Percentiles rank a stretch among this genome's conserved stretches.
Evolutionary conservation across 2,329 filamentous ascomycete genomes (phyloP).

Genomic region (Claviceps sp.): DNA sequence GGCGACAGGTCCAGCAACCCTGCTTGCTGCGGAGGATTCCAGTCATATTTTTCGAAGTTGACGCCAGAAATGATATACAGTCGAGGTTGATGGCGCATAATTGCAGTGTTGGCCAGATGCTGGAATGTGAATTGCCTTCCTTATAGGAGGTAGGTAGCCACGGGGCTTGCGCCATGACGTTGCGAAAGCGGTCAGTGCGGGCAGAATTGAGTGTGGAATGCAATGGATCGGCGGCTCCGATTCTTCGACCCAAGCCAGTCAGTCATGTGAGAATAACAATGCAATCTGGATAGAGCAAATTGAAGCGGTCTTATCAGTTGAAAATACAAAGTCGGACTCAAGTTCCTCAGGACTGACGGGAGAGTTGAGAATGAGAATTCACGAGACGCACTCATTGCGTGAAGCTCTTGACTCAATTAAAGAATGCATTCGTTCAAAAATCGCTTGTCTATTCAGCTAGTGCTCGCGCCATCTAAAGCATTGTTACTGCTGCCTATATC

Average conservation of each 20-base stretch:
- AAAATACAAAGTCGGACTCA: not conserved
- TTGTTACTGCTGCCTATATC: not conserved
- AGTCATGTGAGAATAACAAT: no score
- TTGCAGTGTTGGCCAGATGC: not conserved
- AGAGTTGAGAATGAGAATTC: not conserved
- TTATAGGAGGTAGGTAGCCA: not conserved
- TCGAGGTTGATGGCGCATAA: not conserved
- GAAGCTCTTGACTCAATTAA: no score
- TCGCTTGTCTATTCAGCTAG: not conserved
- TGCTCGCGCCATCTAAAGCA: not conserved
- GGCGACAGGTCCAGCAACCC: conserved; percentile 17
- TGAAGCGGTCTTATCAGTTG: no score
- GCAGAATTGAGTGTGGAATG: not conserved
- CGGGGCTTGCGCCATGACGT: not conserved
- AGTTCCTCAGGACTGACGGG: not conserved
- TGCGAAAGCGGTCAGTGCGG: not conserved
- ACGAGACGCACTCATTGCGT: not conserved
- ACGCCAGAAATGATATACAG: not conserved
- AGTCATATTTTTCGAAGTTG: not conserved
- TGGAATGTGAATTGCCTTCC: not conserved
- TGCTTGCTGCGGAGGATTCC: conserved; percentile 8
- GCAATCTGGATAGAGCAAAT: no score
- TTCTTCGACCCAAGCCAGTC: no score
- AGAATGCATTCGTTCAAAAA: no score
- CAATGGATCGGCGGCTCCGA: no score